Base-by-base conservation (phyloP, 1,284 basidiomycete species). In the Fomes fomentarius region DNA sequence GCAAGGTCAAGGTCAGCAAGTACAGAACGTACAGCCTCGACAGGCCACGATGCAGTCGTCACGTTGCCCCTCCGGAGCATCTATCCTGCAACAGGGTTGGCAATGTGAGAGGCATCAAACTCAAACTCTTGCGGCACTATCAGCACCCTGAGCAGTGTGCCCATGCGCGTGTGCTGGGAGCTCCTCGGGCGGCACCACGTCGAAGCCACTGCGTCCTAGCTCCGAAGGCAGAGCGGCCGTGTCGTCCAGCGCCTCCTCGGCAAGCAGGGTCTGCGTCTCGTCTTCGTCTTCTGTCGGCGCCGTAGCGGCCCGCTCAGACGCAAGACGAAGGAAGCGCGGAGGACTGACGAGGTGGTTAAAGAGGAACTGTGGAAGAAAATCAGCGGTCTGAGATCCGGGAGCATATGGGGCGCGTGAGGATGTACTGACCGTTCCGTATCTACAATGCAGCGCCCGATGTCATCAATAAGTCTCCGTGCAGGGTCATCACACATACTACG, bases 221-320 rank as follows among this genome's bases (percentile, higher is more conserved):
- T 89, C 87, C 10, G 80, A 82, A n/a, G 90, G 91, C 22, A 91
- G 75, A 14, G 72, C 74, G 21, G 90, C 88, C 0, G 90, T 91
- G 69, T 91, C 89, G 54, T 91, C 87, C 52, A 91, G 71, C 40
- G 66, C 64, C 41, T 72, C 66, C 56, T 74, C 71, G 66, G 73
- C 57, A 68, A 79, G 55, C 67, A 74, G 56, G 47, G 63, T 59
- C 79, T 76, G 57, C 79, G 73, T 45, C 73, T 84, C 82, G 40
- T 76, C 76, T 63, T 82, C 80, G 61, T 82, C 83, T 19, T 57
- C 63, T 10, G 47, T 41, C 28, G 71, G 64, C 11, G 62, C 64
- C 34, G 72, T 69, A 15, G 43, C 40, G 40, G 35, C 37, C 38
- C 39, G 38, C n/a, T 65, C 64, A n/a, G 74, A 33, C 6, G 69